These are phyloP conservation scores for Cichorium intybus DNA, from an alignment of 140 eudicot species.

Conservation along the genomic window DNA sequence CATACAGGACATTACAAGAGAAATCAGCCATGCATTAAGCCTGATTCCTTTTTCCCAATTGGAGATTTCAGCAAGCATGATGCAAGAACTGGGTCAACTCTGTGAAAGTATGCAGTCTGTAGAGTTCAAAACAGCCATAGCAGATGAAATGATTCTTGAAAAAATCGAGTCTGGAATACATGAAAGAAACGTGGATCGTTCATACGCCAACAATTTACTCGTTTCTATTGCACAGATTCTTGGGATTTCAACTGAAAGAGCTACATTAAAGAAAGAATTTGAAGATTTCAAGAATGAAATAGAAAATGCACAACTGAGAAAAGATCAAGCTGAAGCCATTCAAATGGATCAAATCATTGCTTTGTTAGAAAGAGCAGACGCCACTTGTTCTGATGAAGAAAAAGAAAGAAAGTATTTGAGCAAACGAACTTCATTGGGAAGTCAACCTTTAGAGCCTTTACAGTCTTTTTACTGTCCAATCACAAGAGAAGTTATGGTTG, in stretches of 20 bases:
- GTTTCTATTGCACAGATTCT: conserved; percentile 48
- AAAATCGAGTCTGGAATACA: conserved; percentile 64
- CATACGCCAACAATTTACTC: conserved; percentile 49
- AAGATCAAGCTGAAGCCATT: conserved; percentile 72
- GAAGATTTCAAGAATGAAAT: conserved; percentile 62
- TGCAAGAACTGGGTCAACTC: conserved; percentile 42
- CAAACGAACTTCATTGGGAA: conserved; percentile 57
- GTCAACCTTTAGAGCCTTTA: conserved; percentile 65
- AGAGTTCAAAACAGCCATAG: conserved; percentile 56
- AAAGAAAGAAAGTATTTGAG: conserved; percentile 46
- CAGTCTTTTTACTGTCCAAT: conserved; percentile 68
- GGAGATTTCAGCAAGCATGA: conserved; percentile 38
- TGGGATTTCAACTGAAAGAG: conserved; percentile 54
- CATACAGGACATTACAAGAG: conserved; percentile 42
- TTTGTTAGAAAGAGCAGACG: conserved; percentile 67
- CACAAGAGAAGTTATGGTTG: conserved; percentile 66
- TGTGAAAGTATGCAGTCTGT: conserved; percentile 47
- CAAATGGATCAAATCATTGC: conserved; percentile 71
- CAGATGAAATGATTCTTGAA: conserved; percentile 57
- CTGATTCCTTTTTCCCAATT: conserved; percentile 43
- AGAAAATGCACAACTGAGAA: conserved; percentile 50
- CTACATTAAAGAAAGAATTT: conserved; percentile 51
- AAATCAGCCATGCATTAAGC: conserved; percentile 47
- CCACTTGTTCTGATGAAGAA: conserved; percentile 51
- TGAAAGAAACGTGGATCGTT: conserved; percentile 57